These are phyloP conservation scores for Pseudogymnoascus sp. DNA, from an alignment of 2,329 filamentous ascomycete genomes.

Conservation along the genomic window DNA sequence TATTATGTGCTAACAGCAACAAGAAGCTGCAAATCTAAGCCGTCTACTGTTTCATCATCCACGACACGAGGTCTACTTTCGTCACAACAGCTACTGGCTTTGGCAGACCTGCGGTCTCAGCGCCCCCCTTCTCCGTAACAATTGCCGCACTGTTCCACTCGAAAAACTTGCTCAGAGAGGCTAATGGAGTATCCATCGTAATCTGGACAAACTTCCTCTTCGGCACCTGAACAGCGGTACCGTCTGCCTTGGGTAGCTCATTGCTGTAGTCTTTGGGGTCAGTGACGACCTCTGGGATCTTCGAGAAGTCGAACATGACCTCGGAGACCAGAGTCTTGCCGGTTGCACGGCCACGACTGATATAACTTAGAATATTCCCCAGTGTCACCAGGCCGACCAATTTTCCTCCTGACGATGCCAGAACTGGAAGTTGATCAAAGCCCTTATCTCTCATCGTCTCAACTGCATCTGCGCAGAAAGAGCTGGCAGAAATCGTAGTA, in stretches of 20 bases:
- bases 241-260: conserved; percentile 26
- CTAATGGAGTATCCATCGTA: conserved; percentile 78
- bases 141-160: conserved; percentile 97
- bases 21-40: conserved; percentile 9
- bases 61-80: conserved; percentile 90
- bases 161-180: conserved; percentile 81
- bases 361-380: conserved; percentile 85
- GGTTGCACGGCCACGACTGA: conserved; percentile 73
- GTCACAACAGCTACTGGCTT: conserved; percentile 88
- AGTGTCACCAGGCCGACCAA: conserved; percentile 91
- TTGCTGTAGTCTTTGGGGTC: conserved; percentile 61
- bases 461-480: conserved; percentile 75
- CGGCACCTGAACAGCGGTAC: conserved; percentile 21
- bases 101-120: conserved; percentile 39
- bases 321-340: conserved; percentile 67
- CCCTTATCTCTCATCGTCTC: conserved; percentile 98
- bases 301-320: conserved; percentile 95
- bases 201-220: conserved; percentile 84
- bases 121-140: conserved; percentile 67
- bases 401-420: conserved; percentile 57
- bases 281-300: conserved; percentile 82
- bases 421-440: conserved; percentile 94
- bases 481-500: conserved; percentile 67
- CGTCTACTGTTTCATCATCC: conserved; percentile 66
- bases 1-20: background rate